These are phyloP conservation scores for Wickerhamomyces sydowiorum DNA, from an alignment of 805 yeast genomes.

Conservation along the genomic window DNA sequence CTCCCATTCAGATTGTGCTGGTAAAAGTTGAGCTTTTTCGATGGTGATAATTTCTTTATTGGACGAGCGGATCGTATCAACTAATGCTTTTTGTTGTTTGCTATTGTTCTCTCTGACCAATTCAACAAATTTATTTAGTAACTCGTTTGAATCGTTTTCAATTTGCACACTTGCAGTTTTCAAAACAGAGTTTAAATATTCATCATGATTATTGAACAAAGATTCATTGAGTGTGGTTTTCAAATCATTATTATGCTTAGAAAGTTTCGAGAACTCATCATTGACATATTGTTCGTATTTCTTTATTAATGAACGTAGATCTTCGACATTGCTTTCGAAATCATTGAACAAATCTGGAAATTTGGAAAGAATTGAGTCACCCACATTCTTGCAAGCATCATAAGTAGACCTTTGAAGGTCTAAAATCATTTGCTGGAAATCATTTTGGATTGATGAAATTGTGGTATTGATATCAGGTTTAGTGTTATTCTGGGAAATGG, in stretches of 20 bases:
- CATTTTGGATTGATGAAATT: slow-evolving; percentile 6
- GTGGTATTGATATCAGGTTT: slow-evolving; percentile 1
- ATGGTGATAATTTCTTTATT: slow-evolving; percentile 12
- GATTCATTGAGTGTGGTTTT: slow-evolving; percentile 13
- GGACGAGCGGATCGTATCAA: slow-evolving; percentile 9
- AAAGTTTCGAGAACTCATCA: slow-evolving; percentile 15
- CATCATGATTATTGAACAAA: slow-evolving; percentile 18
- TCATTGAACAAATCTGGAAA: slow-evolving; percentile 17
- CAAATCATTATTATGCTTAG: slow-evolving; percentile 20
- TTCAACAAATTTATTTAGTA: slow-evolving; percentile 14
- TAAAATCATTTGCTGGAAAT: slow-evolving; percentile 8
- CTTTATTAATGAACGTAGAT: slow-evolving; percentile 6
- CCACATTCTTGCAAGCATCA: slow-evolving; percentile 19
- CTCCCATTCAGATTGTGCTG: slow-evolving; percentile 16
- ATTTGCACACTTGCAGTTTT: slow-evolving; percentile 9
- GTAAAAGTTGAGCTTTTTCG: slow-evolving; percentile 12
- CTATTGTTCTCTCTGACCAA: slow-evolving; percentile 13
- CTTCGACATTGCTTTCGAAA: slow-evolving; percentile 10
- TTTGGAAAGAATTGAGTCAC: slow-evolving; percentile 15
- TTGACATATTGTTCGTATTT: slow-evolving; percentile 10
- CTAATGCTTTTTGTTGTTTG: slow-evolving; percentile 13
- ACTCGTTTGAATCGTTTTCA: slow-evolving; percentile 15
- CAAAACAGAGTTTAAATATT: slow-evolving; percentile 11
- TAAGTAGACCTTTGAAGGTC: slow-evolving; percentile 13
- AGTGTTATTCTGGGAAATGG: not conserved